Evolutionary conservation across 306 rosid genomes (phyloP).

Genomic region (Trifolium dubium): DNA sequence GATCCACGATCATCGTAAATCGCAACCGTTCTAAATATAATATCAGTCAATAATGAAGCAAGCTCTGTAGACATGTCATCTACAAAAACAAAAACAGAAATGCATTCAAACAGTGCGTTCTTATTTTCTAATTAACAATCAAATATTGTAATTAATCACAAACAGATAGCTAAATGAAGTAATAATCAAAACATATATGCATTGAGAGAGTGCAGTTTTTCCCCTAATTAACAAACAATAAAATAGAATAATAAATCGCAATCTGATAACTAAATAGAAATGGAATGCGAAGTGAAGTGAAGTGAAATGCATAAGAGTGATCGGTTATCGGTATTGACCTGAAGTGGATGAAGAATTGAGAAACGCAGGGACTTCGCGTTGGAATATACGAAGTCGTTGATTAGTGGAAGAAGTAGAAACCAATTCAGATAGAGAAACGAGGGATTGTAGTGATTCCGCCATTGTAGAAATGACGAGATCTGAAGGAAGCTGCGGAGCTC

Average conservation of each 20-base stretch:
- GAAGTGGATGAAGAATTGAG: constrained; percentile 47
- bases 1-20: constrained; percentile 85
- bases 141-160: not conserved
- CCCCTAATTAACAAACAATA: not conserved
- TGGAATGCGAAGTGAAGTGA: not conserved
- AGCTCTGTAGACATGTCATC: constrained; percentile 73
- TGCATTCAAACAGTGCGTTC: constrained; percentile 16
- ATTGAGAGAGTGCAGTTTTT: not conserved
- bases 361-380: constrained; percentile 65
- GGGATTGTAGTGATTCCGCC: constrained; percentile 70
- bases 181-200: not conserved
- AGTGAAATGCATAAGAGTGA: constrained; percentile 12
- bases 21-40: constrained; percentile 64
- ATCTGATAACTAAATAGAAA: not conserved
- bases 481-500: constrained; percentile 21
- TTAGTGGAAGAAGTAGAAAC: constrained; percentile 73
- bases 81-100: constrained; percentile 49
- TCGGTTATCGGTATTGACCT: constrained; percentile 52
- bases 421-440: constrained; percentile 57
- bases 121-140: not conserved
- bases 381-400: constrained; percentile 75
- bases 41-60: constrained; percentile 64
- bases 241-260: not conserved
- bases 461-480: constrained; percentile 51
- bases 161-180: not conserved